phyloP scores from a whole-genome alignment of 2,329 filamentous ascomycete species.

The Pseudogymnoascus sp. region DNA sequence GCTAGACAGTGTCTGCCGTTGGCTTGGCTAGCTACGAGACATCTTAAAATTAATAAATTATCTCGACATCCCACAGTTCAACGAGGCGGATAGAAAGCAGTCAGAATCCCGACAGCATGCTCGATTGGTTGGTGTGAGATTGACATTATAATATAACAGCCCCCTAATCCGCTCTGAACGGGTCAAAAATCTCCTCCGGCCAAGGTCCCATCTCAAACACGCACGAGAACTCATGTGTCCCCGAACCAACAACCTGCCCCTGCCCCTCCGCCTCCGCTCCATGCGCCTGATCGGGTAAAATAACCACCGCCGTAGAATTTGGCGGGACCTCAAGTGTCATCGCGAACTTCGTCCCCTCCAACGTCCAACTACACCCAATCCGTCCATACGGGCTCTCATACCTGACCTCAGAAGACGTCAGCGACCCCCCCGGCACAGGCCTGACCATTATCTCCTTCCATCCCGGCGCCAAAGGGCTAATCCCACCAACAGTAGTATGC shows the following conservation, averaged over 20 bases:
- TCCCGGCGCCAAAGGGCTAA: slow-evolving; percentile 22
- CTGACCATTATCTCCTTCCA: slow-evolving; percentile 26
- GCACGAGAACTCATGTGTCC: slow-evolving; percentile 9
- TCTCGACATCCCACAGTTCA: no score
- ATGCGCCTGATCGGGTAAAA: slow-evolving; percentile 10
- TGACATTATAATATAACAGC: neutral
- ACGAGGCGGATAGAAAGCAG: no score
- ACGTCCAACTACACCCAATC: slow-evolving; percentile 19
- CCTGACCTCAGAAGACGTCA: slow-evolving; percentile 24
- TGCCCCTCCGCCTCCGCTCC: neutral
- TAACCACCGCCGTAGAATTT: slow-evolving; percentile 16
- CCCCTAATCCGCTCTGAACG: neutral
- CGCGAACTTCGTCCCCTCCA: slow-evolving; percentile 11
- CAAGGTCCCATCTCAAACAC: neutral
- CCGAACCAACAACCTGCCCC: slow-evolving; percentile 8
- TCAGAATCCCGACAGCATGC: no score
- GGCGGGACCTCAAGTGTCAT: slow-evolving; percentile 17
- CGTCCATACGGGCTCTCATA: slow-evolving; percentile 26
- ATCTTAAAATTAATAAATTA: no score
- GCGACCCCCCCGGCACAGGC: slow-evolving; percentile 26
- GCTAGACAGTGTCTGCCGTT: no score
- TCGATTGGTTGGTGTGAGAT: no score
- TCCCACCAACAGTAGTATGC: slow-evolving; percentile 29
- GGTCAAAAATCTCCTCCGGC: slow-evolving; percentile 3
- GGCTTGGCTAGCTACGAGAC: no score